Evolutionary conservation across 768 basidiomycete species (phyloP).

Genomic region (Macrolepiota fuliginosa): DNA sequence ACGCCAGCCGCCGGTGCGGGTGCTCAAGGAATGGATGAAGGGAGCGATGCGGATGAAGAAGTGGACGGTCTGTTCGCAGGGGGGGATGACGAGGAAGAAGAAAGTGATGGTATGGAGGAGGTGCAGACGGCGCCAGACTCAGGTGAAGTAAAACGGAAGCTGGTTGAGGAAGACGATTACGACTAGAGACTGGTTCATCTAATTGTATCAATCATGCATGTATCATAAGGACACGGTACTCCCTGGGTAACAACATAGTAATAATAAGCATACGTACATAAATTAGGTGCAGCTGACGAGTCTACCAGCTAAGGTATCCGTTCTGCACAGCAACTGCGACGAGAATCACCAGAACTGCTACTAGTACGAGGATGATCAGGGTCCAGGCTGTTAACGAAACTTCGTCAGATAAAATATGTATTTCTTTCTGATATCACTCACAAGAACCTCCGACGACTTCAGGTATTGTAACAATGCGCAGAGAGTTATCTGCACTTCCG

Average conservation of each 20-base stretch:
- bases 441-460: conserved; percentile 44
- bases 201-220: conserved; percentile 13
- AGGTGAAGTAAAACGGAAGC: conserved; percentile 72
- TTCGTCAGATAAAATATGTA: conserved; percentile 11
- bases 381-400: conserved; percentile 31
- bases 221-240: conserved; percentile 16
- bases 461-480: conserved; percentile 60
- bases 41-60: conserved; percentile 71
- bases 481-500: conserved; percentile 86
- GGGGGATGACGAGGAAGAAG: conserved; percentile 72
- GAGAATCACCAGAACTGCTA: conserved; percentile 41
- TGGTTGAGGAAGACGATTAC: conserved; percentile 87
- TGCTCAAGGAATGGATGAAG: conserved; percentile 44
- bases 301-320: conserved; percentile 3
- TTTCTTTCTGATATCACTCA: conserved; percentile 31
- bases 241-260: conserved; percentile 15
- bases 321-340: conserved; percentile 40
- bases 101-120: conserved; percentile 83
- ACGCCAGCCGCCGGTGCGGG: conserved; percentile 36
- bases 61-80: conserved; percentile 78
- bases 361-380: conserved; percentile 34
- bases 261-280: conserved; percentile 14
- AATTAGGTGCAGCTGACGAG: not conserved
- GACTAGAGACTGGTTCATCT: conserved; percentile 40
- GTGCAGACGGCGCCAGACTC: conserved; percentile 52